These are phyloP conservation scores for Pythium diclinum DNA, from an alignment of 352 stramenopile genomes.

Conservation along the genomic window DNA sequence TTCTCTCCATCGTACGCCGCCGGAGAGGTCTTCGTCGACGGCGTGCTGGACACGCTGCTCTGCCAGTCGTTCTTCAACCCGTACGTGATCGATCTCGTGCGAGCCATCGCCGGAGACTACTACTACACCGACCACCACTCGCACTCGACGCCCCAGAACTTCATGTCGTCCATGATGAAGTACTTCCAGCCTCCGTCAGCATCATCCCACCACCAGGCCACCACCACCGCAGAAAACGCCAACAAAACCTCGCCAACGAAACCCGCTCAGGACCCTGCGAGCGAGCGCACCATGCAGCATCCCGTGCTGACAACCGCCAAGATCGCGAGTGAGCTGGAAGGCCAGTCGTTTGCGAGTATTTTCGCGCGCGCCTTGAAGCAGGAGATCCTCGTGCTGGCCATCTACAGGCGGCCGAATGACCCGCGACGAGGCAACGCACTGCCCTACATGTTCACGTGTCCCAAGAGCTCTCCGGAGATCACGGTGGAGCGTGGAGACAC, in stretches of 20 bases:
- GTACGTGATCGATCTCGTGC: conserved; percentile 61
- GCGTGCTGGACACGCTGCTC: conserved; percentile 55
- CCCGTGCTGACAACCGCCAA: conserved; percentile 36
- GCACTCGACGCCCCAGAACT: conserved; percentile 28
- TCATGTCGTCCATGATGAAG: conserved; percentile 32
- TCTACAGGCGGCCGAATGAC: conserved; percentile 43
- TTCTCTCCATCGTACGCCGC: conserved; percentile 53
- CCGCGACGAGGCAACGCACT: conserved; percentile 39
- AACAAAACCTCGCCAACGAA: background rate
- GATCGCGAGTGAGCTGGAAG: conserved; percentile 32
- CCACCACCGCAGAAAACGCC: background rate
- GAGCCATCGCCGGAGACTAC: conserved; percentile 45
- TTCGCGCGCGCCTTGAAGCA: conserved; percentile 40
- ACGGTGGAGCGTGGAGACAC: conserved; percentile 37
- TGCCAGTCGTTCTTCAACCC: conserved; percentile 76
- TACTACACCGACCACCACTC: conserved; percentile 36
- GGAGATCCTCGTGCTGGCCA: conserved; percentile 41
- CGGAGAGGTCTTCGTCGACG: conserved; percentile 60
- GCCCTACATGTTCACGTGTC: conserved; percentile 58
- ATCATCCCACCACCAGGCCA: background rate
- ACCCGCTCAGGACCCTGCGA: background rate
- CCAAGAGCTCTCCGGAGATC: conserved; percentile 25
- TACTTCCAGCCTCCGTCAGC: conserved; percentile 28
- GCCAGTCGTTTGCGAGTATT: conserved; percentile 37
- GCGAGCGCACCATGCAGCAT: conserved; percentile 15